Base-by-base conservation (phyloP, 768 basidiomycete genomes). In the Kwoniella dendrophila region DNA sequence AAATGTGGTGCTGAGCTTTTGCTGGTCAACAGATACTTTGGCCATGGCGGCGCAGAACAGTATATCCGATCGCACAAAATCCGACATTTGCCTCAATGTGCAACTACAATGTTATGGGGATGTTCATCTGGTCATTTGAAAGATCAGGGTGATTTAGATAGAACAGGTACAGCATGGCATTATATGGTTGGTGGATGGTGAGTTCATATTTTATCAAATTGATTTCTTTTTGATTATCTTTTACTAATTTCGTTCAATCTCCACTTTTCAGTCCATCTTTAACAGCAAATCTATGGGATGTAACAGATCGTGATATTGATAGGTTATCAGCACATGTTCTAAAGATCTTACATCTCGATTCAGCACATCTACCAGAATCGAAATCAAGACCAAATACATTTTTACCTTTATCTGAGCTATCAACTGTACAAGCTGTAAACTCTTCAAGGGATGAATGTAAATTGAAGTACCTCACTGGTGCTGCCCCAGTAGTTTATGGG, bases 121-220 rank as follows among this genome's bases (percentile, higher is more conserved):
- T 99, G 96, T 82, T 99, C 96, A 0, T 97, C 94, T 0, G 96
- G 95, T 10, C 80, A 85, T 1, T 78, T 99, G 64, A 84, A 85
- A 57, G 90, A 95, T 49, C 90, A 91, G 86, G 96, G 96, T 3
- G 92, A 96, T 67, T 94, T 93, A 71, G 96, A 98, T 72, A 83
- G 90, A 10, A 84, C 85, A 14, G 96, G 96, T 20, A 97, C 92
- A 14, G 92, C 96, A 0, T 87, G 90, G 77, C 88, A 92, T 69
- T 99, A 99, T 77, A 91, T 97, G 89, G 75, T 97, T n/a, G 91
- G 88, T 41, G 96, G 95, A 72, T 95, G 94, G 95, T 97, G 72
- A 73, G 93, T 84, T 8, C 8, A 10, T 20, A n/a, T 27, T 54
- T 41, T 33, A 10, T 20, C 24, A 27, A 30, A 22, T n/a, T 16